Evolutionary conservation across 208 protist species (phyloP), one percentile per base, ranked within the genome.

Genomic region (Wallacemonas collosoma): DNA sequence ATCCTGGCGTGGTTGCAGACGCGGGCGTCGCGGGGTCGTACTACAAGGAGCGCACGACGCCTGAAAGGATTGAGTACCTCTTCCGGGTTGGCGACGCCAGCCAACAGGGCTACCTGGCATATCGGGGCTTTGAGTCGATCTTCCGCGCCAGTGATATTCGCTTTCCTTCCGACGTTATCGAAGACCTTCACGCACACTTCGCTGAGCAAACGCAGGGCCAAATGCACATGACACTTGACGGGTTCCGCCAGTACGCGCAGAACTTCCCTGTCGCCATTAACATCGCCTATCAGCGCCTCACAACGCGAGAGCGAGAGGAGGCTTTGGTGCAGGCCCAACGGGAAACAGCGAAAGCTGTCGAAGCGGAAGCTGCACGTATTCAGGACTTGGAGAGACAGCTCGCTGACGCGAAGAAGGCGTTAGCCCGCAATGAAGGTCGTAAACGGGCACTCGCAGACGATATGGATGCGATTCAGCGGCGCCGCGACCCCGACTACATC

Each of bases 191-290:
- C 63, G 55, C 39, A 3, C 76, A 82, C 72, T 94, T 94, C 51
- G 79, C 84, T 26, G 72, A 69, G 15, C 54, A 56, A 39, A 60
- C 15, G 9, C 43, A 50, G 2, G 79, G 68, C 1, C 68, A 76
- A 8, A 63, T 41, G 41, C 56, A 70, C 35, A 91, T 91, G 78
- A 60, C 63, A 17, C 64, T 84, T 64, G 78, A 84, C 8, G 75
- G 77, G 63, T 94, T 94, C 56, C 75, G 88, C 43, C 74, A 80
- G 26, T 94, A 88, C 71, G 86, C 82, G n/a, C 61, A 54, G 8
- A 75, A 86, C 67, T 94, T 94, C 55, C 79, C 72, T 2, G 85
- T 91, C 9, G 77, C 86, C n/a, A 72, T 91, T 67, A 90, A 83
- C 71, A 81, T 94, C 62, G 78, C 82, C 6, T 94, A 91, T 63